Percentiles rank a stretch among this genome's conserved stretches.
Evolutionary conservation across 1,284 basidiomycete genomes (phyloP).

Genomic region (Cryptococcus sp.): DNA sequence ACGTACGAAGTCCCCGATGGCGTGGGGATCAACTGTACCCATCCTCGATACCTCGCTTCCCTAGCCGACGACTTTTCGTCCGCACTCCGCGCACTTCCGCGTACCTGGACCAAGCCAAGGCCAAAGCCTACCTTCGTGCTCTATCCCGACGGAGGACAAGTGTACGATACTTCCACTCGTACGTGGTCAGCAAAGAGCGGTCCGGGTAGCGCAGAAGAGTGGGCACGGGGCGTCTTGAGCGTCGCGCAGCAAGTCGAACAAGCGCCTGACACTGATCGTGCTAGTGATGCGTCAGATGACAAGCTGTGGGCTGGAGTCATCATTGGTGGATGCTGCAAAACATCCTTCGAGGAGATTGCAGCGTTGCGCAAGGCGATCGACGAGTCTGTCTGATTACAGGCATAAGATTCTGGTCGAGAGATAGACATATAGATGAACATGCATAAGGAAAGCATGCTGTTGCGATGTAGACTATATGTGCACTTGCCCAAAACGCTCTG

Average conservation of each 20-base stretch:
- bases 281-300: neutral
- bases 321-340: constrained; percentile 73
- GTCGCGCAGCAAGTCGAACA: constrained; percentile 39
- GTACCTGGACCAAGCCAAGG: neutral
- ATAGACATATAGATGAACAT: too few species aligned
- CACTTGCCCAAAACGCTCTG: constrained; percentile 6
- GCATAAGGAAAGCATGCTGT: neutral
- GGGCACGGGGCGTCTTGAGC: constrained; percentile 57
- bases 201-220: constrained; percentile 37
- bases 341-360: constrained; percentile 61
- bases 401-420: neutral
- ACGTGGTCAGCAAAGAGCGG: constrained; percentile 54
- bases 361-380: constrained; percentile 21
- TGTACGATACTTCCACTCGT: constrained; percentile 59
- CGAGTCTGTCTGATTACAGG: neutral
- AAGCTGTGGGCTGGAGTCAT: constrained; percentile 62
- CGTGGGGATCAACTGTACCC: constrained; percentile 73
- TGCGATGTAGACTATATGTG: constrained; percentile 1
- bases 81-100: constrained; percentile 3
- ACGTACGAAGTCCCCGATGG: constrained; percentile 54
- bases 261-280: neutral
- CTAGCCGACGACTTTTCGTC: neutral
- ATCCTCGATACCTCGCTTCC: constrained; percentile 37
- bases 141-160: constrained; percentile 71
- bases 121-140: constrained; percentile 62